Conservation (phyloP, 2,329 filamentous ascomycete genomes). For the Arthrobotrys megalospora region DNA sequence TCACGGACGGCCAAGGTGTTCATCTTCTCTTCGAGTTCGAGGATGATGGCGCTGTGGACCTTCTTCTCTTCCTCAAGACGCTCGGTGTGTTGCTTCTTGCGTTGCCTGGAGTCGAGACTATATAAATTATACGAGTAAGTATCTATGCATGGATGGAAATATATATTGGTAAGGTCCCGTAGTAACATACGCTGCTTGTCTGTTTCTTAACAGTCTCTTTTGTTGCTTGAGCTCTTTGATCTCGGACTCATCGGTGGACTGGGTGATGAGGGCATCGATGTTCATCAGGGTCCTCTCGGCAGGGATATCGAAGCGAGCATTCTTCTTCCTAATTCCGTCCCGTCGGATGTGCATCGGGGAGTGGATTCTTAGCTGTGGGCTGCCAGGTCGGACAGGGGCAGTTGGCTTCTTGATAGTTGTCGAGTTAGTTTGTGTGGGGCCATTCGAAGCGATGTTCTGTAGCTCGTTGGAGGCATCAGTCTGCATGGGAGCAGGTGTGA, state of each 20-base stretch:
- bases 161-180: slow-evolving; percentile 62
- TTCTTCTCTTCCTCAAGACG: slow-evolving; percentile 98
- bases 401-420: slow-evolving; percentile 36
- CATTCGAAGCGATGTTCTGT: slow-evolving; percentile 54
- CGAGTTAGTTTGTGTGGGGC: slow-evolving; percentile 4
- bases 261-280: slow-evolving; percentile 91
- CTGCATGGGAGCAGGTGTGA: slow-evolving; percentile 61
- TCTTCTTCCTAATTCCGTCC: slow-evolving; percentile 98
- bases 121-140: slow-evolving; percentile 42
- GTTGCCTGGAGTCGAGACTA: slow-evolving; percentile 93
- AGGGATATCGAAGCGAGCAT: slow-evolving; percentile 96
- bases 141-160: slow-evolving; percentile 58
- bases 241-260: slow-evolving; percentile 89
- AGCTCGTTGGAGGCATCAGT: slow-evolving; percentile 48
- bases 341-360: slow-evolving; percentile 81
- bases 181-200: slow-evolving; percentile 89
- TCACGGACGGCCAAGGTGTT: slow-evolving; percentile 77
- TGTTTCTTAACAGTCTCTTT: slow-evolving; percentile 92
- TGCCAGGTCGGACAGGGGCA: slow-evolving; percentile 71
- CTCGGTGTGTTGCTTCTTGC: slow-evolving; percentile 98
- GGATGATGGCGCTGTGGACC: slow-evolving; percentile 82
- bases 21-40: slow-evolving; percentile 83
- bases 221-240: slow-evolving; percentile 99
- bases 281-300: slow-evolving; percentile 92
- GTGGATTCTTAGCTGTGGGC: slow-evolving; percentile 79